phyloP scores from a whole-genome alignment of 2,329 filamentous ascomycete genomes.

The Coniochaeta sp. region DNA sequence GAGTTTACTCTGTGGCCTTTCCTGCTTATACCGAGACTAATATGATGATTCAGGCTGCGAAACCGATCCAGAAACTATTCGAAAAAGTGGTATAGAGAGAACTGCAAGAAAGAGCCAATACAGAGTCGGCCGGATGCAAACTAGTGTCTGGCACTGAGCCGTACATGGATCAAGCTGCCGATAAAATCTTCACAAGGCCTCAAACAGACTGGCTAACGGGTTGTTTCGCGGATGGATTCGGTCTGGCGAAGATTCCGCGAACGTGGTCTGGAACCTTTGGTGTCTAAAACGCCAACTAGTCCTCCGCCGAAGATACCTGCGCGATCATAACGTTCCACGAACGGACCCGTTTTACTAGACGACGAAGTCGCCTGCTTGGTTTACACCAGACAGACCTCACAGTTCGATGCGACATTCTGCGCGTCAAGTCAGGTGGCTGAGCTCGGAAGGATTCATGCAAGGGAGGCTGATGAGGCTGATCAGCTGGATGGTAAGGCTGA shows the following conservation, averaged over 20 bases:
- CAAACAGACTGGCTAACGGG: too few relatives aligned
- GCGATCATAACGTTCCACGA: too few relatives aligned
- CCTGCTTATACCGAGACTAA: constrained; percentile 10
- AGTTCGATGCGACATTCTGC: neutral
- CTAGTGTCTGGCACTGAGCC: neutral
- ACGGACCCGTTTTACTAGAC: neutral
- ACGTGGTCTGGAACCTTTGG: neutral
- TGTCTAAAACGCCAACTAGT: neutral
- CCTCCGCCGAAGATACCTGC: neutral
- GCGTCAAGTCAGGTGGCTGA: neutral
- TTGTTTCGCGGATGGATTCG: too few relatives aligned
- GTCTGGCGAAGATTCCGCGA: too few relatives aligned
- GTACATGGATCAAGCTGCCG: too few relatives aligned
- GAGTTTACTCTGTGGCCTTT: constrained; percentile 23
- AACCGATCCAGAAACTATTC: constrained; percentile 80
- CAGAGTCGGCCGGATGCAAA: neutral
- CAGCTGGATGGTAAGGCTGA: neutral
- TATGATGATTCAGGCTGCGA: constrained; percentile 55
- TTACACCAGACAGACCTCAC: neutral
- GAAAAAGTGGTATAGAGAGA: constrained; percentile 56
- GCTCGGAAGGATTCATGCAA: neutral
- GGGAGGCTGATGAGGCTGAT: neutral
- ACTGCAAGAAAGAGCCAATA: neutral
- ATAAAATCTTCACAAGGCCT: too few relatives aligned
- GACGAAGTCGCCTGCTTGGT: neutral